A percentile compares a stretch with the other conserved stretches of the same genome.
phyloP scores from a whole-genome alignment of 352 stramenopile species.

The Vaucheria bursata region DNA sequence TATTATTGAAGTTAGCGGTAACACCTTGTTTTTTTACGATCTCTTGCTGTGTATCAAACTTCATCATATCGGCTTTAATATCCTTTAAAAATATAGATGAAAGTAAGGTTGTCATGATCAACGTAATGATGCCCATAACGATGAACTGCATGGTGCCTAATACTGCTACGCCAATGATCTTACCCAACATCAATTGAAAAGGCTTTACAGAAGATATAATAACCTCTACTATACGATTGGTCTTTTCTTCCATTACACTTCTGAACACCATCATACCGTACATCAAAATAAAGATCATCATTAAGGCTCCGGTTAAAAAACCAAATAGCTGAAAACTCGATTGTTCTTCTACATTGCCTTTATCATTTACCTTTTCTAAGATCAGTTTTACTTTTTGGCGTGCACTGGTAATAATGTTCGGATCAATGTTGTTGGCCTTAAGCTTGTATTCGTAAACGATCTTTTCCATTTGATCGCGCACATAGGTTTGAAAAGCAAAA shows the following conservation, averaged over 20 bases:
- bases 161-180: neutral
- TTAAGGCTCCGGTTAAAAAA: neutral
- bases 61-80: no score
- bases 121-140: neutral
- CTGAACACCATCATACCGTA: neutral
- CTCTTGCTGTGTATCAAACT: neutral
- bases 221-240: neutral
- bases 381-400: neutral
- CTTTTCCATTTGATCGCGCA: neutral
- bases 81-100: no score
- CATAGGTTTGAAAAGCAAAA: neutral
- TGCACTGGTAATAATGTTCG: neutral
- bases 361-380: neutral
- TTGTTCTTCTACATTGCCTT: neutral
- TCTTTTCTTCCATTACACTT: neutral
- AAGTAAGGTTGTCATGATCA: no score
- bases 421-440: neutral
- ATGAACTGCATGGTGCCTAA: neutral
- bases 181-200: constrained; percentile 2
- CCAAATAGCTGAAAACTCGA: neutral
- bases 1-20: neutral
- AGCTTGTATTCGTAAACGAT: neutral
- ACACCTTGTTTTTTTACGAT: neutral
- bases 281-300: neutral
- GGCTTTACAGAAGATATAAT: constrained; percentile 2